phyloP scores from a whole-genome alignment of 176 grass and related monocot genomes.

The Lolium perenne region DNA sequence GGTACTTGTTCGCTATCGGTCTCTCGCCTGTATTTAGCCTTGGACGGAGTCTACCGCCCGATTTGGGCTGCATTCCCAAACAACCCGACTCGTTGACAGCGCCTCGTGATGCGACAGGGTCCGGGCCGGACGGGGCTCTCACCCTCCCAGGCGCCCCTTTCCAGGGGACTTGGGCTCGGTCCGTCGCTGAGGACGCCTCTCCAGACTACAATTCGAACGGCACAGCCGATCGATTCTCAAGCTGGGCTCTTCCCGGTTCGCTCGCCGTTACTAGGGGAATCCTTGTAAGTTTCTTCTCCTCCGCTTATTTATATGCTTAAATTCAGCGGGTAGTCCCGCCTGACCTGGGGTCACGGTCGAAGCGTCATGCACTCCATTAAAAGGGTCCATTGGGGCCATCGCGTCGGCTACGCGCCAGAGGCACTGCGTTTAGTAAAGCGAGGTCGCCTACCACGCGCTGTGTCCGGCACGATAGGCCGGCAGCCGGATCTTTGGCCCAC shows the following conservation, averaged over 20 bases:
- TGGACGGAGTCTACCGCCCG: conserved; percentile 50
- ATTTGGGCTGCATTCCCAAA: conserved; percentile 66
- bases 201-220: too few relatives aligned
- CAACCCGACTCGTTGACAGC: conserved; percentile 54
- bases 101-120: conserved; percentile 61
- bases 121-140: conserved; percentile 60
- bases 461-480: too few relatives aligned
- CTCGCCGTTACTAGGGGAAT: conserved; percentile 26
- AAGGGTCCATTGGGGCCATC: too few relatives aligned
- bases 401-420: too few relatives aligned
- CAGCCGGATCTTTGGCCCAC: too few relatives aligned
- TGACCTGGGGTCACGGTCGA: neutral
- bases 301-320: conserved; percentile 26
- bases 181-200: too few relatives aligned
- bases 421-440: too few relatives aligned
- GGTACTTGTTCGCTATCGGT: conserved; percentile 66
- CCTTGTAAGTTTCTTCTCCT: conserved; percentile 17
- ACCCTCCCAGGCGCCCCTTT: conserved; percentile 62
- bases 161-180: too few relatives aligned
- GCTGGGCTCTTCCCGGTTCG: neutral
- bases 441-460: too few relatives aligned
- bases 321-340: neutral
- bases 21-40: conserved; percentile 60
- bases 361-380: too few relatives aligned
- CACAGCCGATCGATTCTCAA: conserved; percentile 41